Base-by-base conservation (phyloP, 1,139 yeast genomes). In the Arxiozyma heterogenica region DNA sequence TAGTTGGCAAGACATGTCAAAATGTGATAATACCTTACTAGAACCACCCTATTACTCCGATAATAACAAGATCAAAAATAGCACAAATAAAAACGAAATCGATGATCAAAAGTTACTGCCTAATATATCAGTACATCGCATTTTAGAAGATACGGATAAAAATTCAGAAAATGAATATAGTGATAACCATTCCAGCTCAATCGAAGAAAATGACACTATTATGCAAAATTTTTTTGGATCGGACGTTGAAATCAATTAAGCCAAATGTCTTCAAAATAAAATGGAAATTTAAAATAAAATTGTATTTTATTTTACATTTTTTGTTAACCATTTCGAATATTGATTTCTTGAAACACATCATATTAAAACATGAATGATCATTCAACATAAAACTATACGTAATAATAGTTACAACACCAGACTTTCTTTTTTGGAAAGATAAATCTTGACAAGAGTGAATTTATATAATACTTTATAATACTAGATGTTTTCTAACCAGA, bases 151-250 rank as follows among this genome's bases (percentile, higher is more conserved):
- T 18, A 17, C 2, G 12, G 9, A 15, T 27, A 9, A 11, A 3
- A 30, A 18, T 11, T 9, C 25, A 3, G 41, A 20, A 4, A 23
- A 23, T 18, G 39, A 44, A 21, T n/a, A 6, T 17, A 15, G 22
- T n/a, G 46, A 22, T 1, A 15, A 8, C n/a, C 15, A 4, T 34
- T 34, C n/a, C 8, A 15, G 39, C 15, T 44, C 8, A 12, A 3
- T 9, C 15, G 39, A 23, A 21, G 20, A 34, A 52, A n/a, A 30
- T 25, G 27, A 20, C n/a, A 17, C 30, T 15, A 8, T 45, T 6
- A 27, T 38, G 18, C 54, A 60, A 9, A 54, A 53, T 15, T 62
- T 61, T 50, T 43, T 63, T 8, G 66, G 64, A 3, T 62, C 65
- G 1, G 65, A 63, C 43, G 58, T 62, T 2, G 63, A 62, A 25